Evolutionary conservation across 2,329 filamentous ascomycete genomes (phyloP).

Genomic region (Sporothrix dimorphospora): DNA sequence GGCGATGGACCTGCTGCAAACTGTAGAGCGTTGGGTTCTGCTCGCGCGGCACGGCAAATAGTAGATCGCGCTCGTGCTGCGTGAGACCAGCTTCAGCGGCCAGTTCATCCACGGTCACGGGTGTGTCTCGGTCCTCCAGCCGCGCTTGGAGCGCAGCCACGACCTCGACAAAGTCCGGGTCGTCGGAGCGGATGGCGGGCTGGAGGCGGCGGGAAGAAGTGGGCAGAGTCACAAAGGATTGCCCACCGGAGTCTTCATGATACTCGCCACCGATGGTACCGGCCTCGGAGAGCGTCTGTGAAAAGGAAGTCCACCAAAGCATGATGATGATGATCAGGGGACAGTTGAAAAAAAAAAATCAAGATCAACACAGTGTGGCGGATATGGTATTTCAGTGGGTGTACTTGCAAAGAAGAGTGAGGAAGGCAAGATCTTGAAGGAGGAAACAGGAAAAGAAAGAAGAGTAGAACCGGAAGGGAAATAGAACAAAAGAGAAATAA

Average conservation of each 20-base stretch:
- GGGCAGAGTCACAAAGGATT: not conserved
- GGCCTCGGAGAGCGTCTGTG: not conserved
- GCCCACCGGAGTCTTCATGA: not conserved
- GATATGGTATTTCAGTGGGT: too few relatives aligned
- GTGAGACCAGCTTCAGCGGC: slow-evolving; percentile 9
- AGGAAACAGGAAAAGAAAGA: too few relatives aligned
- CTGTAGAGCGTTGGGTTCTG: not conserved
- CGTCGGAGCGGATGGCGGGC: not conserved
- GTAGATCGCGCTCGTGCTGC: slow-evolving; percentile 10
- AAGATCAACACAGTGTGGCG: too few relatives aligned
- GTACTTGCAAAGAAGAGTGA: too few relatives aligned
- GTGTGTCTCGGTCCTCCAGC: not conserved
- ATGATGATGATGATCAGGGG: not conserved
- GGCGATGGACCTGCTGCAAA: not conserved
- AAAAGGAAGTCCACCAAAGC: not conserved
- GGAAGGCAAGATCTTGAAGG: too few relatives aligned
- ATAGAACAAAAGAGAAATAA: too few relatives aligned
- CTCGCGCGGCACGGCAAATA: not conserved
- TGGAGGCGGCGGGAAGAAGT: not conserved
- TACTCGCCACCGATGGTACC: not conserved
- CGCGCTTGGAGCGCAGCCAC: not conserved
- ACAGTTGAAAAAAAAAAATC: not conserved
- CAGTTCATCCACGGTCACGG: not conserved
- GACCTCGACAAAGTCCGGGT: not conserved
- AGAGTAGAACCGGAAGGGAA: too few relatives aligned